phyloP scores from a whole-genome alignment of 345 rosid species.

The Citrus glauca region DNA sequence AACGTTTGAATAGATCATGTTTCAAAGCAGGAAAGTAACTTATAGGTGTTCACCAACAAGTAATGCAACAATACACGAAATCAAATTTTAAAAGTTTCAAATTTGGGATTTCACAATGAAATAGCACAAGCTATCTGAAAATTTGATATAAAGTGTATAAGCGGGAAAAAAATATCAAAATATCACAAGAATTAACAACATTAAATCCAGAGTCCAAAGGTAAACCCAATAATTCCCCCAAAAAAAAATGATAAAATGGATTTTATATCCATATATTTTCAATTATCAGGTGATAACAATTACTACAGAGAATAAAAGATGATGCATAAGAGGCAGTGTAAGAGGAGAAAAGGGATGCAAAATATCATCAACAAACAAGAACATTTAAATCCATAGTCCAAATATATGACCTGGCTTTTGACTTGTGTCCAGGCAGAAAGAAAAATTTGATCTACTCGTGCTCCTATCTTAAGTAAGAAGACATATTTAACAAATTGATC shows the following conservation, averaged over 20 bases:
- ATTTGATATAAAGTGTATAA: background rate
- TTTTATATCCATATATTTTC: background rate
- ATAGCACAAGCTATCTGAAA: background rate
- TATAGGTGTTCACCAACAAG: background rate
- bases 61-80: background rate
- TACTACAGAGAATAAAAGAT: background rate
- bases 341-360: background rate
- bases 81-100: too few relatives aligned
- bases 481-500: too few relatives aligned
- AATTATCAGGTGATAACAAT: background rate
- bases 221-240: background rate
- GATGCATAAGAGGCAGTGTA: background rate
- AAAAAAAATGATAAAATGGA: background rate
- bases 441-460: too few relatives aligned
- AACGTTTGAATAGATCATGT: background rate
- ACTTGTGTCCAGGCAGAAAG: too few relatives aligned
- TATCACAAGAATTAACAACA: background rate
- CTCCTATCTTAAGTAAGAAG: too few relatives aligned
- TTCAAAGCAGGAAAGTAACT: background rate
- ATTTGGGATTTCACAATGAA: background rate
- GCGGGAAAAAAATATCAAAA: background rate
- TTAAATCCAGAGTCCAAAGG: background rate
- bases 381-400: too few relatives aligned
- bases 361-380: too few relatives aligned
- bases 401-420: too few relatives aligned